Evolutionary conservation across 306 rosid species (phyloP).

Genomic region (Inga leiocalycina): DNA sequence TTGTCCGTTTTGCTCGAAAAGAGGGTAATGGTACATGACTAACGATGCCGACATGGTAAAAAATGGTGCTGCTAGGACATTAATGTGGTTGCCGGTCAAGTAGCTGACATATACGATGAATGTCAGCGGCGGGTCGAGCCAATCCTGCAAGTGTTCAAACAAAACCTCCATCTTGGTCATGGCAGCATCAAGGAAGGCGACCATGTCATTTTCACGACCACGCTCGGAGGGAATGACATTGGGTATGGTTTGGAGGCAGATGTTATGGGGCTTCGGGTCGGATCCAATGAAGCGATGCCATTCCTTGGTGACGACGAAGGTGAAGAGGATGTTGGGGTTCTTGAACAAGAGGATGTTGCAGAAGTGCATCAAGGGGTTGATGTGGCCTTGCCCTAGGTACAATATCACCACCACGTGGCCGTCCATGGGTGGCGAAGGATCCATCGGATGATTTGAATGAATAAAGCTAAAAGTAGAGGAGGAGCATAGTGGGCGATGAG

Average conservation of each 20-base stretch:
- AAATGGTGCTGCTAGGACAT: constrained; percentile 46
- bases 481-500: background rate
- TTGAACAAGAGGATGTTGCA: constrained; percentile 41
- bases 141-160: constrained; percentile 40
- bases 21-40: constrained; percentile 37
- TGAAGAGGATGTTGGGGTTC: constrained; percentile 36
- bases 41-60: constrained; percentile 51
- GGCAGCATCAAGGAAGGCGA: constrained; percentile 37
- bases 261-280: constrained; percentile 41
- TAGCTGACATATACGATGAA: constrained; percentile 35
- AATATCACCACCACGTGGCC: constrained; percentile 51
- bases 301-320: constrained; percentile 60
- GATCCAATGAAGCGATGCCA: constrained; percentile 53
- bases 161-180: constrained; percentile 58
- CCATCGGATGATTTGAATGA: constrained; percentile 14
- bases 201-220: constrained; percentile 41
- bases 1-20: constrained; percentile 33
- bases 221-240: constrained; percentile 58
- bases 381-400: constrained; percentile 54
- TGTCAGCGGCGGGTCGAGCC: constrained; percentile 35
- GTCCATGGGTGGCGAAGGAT: background rate
- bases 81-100: constrained; percentile 28
- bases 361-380: constrained; percentile 60
- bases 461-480: background rate
- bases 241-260: constrained; percentile 50